Evolutionary conservation across 306 rosid genomes (phyloP).

Genomic region (Sophora flavescens): DNA sequence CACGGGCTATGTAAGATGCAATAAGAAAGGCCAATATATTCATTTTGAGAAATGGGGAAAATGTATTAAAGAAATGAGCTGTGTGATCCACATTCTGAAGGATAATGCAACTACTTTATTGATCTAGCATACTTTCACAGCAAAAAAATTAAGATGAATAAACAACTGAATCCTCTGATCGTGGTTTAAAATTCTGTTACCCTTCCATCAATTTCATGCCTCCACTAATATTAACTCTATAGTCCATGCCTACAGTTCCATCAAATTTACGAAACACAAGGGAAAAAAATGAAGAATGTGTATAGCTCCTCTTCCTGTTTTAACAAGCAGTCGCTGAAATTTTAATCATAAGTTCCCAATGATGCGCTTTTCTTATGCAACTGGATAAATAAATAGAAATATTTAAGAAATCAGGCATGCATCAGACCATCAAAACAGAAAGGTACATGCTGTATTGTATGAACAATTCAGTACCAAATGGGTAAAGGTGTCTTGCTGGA

Average conservation of each 20-base stretch:
- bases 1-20: neutral
- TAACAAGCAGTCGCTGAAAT: constrained; percentile 4
- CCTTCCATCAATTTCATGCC: constrained; percentile 11
- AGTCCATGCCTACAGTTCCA: too few species aligned
- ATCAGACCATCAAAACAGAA: constrained; percentile 25
- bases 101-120: constrained; percentile 12
- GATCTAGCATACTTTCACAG: neutral
- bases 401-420: constrained; percentile 14
- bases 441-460: neutral
- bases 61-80: too few species aligned
- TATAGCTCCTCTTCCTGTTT: constrained; percentile 19
- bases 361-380: neutral
- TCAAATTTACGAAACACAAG: neutral
- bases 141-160: constrained; percentile 2
- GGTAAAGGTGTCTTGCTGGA: constrained; percentile 27
- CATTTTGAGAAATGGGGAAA: too few species aligned
- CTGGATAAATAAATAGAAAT: neutral
- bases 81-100: neutral
- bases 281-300: neutral
- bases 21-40: too few species aligned
- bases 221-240: neutral
- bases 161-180: neutral
- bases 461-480: neutral
- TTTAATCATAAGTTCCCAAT: constrained; percentile 25
- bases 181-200: neutral